Percentiles rank a stretch among this genome's conserved stretches.
These are phyloP conservation scores for Amaranthus tricolor DNA, from an alignment of 179 eudicot species.

Conservation along the genomic window DNA sequence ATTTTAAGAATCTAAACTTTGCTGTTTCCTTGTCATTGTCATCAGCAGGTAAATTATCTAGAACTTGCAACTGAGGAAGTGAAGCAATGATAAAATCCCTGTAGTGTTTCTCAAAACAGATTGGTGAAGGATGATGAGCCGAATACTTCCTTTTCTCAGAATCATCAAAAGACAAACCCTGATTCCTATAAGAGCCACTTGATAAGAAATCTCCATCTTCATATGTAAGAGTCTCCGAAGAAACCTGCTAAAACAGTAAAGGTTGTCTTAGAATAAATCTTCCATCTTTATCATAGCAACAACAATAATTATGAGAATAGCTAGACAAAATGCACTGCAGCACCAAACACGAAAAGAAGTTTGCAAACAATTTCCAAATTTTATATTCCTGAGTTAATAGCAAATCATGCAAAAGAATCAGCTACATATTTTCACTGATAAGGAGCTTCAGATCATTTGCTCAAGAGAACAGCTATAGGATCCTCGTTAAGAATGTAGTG, in stretches of 20 bases:
- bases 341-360: background rate
- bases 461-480: background rate
- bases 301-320: background rate
- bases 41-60: slow-evolving; percentile 66
- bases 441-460: background rate
- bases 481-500: background rate
- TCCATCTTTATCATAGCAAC: background rate
- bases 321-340: slow-evolving; percentile 13
- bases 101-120: slow-evolving; percentile 82
- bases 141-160: slow-evolving; percentile 31
- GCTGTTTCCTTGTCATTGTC: slow-evolving; percentile 48
- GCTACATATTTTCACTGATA: background rate
- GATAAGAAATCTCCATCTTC: slow-evolving; percentile 23
- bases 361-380: background rate
- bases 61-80: slow-evolving; percentile 54
- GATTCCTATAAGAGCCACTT: slow-evolving; percentile 16
- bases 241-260: slow-evolving; percentile 18
- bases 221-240: slow-evolving; percentile 16
- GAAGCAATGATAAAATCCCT: slow-evolving; percentile 79
- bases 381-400: background rate
- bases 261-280: background rate
- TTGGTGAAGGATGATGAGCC: slow-evolving; percentile 76
- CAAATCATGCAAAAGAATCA: background rate
- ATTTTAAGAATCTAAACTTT: slow-evolving; percentile 35
- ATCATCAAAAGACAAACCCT: slow-evolving; percentile 16